Conservation (phyloP, 495 filamentous ascomycete species). For the Penicillium turbatum region DNA sequence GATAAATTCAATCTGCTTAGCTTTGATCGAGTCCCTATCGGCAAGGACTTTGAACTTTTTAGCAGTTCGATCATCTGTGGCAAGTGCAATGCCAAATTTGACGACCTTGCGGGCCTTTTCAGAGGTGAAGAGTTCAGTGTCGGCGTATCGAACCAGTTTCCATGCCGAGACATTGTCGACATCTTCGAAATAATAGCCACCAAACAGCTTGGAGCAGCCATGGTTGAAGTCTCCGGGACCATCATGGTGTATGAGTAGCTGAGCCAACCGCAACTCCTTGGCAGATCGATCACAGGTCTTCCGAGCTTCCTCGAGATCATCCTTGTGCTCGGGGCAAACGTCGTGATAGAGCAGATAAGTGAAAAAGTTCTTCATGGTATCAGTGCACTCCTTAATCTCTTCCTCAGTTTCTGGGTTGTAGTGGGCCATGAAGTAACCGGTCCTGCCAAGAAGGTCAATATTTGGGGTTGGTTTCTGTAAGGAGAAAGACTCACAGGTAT, state of each 20-base stretch:
- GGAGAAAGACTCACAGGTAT: conserved; percentile 58
- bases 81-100: conserved; percentile 34
- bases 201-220: conserved; percentile 58
- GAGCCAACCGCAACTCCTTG: conserved; percentile 58
- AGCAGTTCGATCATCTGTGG: conserved; percentile 37
- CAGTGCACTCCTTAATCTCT: conserved; percentile 48
- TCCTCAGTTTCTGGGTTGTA: conserved; percentile 46
- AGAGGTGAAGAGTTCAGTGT: conserved; percentile 23
- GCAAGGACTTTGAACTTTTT: conserved; percentile 31
- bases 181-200: conserved; percentile 41
- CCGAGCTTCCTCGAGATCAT: conserved; percentile 62
- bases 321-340: conserved; percentile 75
- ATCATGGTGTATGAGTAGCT: conserved; percentile 34
- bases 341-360: conserved; percentile 81
- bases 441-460: conserved; percentile 21
- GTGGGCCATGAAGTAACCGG: conserved; percentile 43
- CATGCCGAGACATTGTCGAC: conserved; percentile 26
- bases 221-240: conserved; percentile 75
- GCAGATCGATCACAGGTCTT: conserved; percentile 63
- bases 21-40: conserved; percentile 20
- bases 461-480: neutral
- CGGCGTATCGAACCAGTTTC: conserved; percentile 4
- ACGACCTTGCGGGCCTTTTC: conserved; percentile 42
- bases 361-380: conserved; percentile 77
- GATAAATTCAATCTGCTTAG: conserved; percentile 39